Evolutionary conservation across 129 eudicot genomes (phyloP).

Genomic region (Saussurea involucrata): DNA sequence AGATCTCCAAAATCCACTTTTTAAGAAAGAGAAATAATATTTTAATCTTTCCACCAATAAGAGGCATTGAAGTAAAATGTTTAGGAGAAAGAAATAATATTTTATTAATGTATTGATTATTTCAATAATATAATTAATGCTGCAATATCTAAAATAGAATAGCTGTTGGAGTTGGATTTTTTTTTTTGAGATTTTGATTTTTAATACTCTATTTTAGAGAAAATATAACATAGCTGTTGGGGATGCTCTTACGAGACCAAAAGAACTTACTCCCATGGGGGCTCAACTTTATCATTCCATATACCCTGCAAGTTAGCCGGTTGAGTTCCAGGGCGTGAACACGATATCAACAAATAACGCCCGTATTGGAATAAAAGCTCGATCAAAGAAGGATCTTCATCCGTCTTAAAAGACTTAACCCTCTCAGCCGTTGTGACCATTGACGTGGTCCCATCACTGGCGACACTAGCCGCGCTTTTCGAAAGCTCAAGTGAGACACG

Average conservation of each 20-base stretch:
- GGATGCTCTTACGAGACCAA: background rate
- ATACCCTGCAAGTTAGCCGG: slow-evolving; percentile 86
- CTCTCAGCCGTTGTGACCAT: slow-evolving; percentile 63
- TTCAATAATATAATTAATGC: too few species aligned
- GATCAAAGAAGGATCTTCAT: slow-evolving; percentile 84
- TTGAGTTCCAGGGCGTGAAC: slow-evolving; percentile 84
- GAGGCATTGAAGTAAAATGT: too few species aligned
- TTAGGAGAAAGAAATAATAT: too few species aligned
- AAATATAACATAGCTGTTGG: too few species aligned
- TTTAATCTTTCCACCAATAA: too few species aligned
- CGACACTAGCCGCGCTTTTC: slow-evolving; percentile 33
- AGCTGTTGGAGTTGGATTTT: too few species aligned
- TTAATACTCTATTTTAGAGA: too few species aligned
- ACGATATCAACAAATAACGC: slow-evolving; percentile 72
- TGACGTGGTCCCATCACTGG: slow-evolving; percentile 1
- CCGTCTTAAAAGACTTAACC: slow-evolving; percentile 54
- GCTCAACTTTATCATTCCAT: slow-evolving; percentile 70
- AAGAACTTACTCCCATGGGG: slow-evolving; percentile 84
- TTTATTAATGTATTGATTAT: too few species aligned
- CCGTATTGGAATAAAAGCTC: slow-evolving; percentile 92
- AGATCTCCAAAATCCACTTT: too few species aligned
- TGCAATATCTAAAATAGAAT: too few species aligned
- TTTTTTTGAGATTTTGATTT: too few species aligned
- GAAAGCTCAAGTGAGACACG: slow-evolving; percentile 78
- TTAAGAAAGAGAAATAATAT: too few species aligned